These are phyloP conservation scores for Globisporangium middletonii DNA, from an alignment of 352 stramenopile genomes.

Conservation along the genomic window DNA sequence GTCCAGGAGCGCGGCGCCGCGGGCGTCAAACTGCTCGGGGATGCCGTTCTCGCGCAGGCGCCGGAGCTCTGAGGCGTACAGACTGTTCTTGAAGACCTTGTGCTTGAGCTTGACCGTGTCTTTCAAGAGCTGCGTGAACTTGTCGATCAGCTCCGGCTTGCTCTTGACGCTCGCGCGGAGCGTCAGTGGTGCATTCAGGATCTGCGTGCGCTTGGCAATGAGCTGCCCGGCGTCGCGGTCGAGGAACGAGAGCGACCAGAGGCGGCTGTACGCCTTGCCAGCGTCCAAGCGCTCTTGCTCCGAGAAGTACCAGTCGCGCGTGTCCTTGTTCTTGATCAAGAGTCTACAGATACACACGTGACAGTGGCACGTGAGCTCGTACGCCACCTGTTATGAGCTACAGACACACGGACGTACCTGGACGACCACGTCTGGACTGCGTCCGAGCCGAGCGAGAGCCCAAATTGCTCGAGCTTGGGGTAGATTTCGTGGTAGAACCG, in stretches of 20 bases:
- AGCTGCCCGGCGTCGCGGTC: constrained; percentile 68
- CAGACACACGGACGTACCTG: constrained; percentile 16
- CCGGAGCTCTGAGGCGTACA: constrained; percentile 48
- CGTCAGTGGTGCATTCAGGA: constrained; percentile 63
- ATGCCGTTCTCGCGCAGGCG: constrained; percentile 49
- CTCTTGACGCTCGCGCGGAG: constrained; percentile 59
- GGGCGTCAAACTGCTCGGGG: constrained; percentile 74
- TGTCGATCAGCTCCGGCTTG: constrained; percentile 81
- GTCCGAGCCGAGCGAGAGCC: constrained; percentile 60
- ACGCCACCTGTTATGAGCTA: background rate
- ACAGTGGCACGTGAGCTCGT: background rate
- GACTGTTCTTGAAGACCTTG: constrained; percentile 83
- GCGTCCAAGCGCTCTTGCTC: constrained; percentile 76
- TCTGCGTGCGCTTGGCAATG: constrained; percentile 66
- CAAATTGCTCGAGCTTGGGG: constrained; percentile 57
- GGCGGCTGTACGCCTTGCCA: constrained; percentile 61
- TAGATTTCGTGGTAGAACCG: constrained; percentile 48
- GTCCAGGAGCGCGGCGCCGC: constrained; percentile 56
- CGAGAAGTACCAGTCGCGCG: constrained; percentile 78
- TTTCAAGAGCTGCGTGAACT: constrained; percentile 83
- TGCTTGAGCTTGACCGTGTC: constrained; percentile 84
- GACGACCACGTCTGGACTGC: constrained; percentile 79
- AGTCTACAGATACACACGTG: constrained; percentile 22
- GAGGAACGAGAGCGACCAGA: constrained; percentile 80
- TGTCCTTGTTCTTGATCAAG: constrained; percentile 87